These are phyloP conservation scores for Suhomyces chickasaworum DNA, from an alignment of 1,139 yeast genomes.

Conservation along the genomic window DNA sequence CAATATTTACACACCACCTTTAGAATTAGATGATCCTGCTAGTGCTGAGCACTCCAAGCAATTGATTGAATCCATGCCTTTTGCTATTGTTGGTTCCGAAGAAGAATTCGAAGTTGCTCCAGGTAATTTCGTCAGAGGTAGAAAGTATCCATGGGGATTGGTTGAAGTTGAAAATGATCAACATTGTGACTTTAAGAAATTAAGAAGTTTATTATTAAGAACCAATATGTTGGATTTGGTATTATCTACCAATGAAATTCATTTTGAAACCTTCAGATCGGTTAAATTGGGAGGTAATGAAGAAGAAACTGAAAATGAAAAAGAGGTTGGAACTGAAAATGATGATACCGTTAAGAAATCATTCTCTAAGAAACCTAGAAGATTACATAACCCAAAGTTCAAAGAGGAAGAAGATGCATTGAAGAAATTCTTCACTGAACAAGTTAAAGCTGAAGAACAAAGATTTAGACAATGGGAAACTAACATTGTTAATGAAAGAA, in stretches of 20 bases:
- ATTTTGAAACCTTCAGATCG: slow-evolving; percentile 86
- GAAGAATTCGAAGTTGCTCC: slow-evolving; percentile 76
- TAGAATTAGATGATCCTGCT: slow-evolving; percentile 71
- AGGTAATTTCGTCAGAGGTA: slow-evolving; percentile 80
- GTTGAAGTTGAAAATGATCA: slow-evolving; percentile 96
- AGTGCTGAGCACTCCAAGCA: slow-evolving; percentile 81
- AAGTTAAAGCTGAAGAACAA: slow-evolving; percentile 95
- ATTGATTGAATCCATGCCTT: slow-evolving; percentile 89
- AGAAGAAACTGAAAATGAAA: slow-evolving; percentile 31
- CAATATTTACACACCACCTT: slow-evolving; percentile 86
- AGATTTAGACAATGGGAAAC: slow-evolving; percentile 98
- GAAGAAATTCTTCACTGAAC: slow-evolving; percentile 96
- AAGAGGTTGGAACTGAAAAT: slow-evolving; percentile 33
- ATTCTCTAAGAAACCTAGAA: slow-evolving; percentile 48
- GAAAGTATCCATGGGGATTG: slow-evolving; percentile 97
- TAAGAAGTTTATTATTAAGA: slow-evolving; percentile 84
- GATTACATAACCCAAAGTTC: slow-evolving; percentile 82
- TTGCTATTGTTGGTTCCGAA: slow-evolving; percentile 90
- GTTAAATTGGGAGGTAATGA: slow-evolving; percentile 71
- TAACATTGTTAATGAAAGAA: slow-evolving; percentile 91
- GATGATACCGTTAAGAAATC: slow-evolving; percentile 39
- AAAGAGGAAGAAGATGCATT: slow-evolving; percentile 95
- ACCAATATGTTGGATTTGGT: slow-evolving; percentile 92
- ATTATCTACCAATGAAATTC: slow-evolving; percentile 85
- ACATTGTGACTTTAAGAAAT: slow-evolving; percentile 93